These are phyloP conservation scores for Rhizopogon vesiculosus DNA, from an alignment of 768 basidiomycete genomes.

Conservation along the genomic window DNA sequence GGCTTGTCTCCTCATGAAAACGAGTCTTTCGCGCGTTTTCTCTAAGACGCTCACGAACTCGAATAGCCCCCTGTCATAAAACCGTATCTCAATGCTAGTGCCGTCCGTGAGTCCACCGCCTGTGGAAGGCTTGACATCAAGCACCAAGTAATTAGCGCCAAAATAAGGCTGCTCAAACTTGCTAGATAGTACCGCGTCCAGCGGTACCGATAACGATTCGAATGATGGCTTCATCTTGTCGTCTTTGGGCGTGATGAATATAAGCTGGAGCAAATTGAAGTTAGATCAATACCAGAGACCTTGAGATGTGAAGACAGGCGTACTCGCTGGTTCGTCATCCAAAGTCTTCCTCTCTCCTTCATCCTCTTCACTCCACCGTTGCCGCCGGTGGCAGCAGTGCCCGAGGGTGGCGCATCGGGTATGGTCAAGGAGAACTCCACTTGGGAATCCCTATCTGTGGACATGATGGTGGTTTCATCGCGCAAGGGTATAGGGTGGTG, in stretches of 20 bases:
- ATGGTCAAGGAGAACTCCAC: constrained; percentile 56
- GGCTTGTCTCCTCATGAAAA: constrained; percentile 66
- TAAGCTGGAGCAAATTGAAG: constrained; percentile 39
- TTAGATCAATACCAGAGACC: constrained; percentile 6
- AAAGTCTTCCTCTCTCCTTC: constrained; percentile 53
- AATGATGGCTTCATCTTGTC: constrained; percentile 24
- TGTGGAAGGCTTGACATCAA: constrained; percentile 63
- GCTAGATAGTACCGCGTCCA: constrained; percentile 61
- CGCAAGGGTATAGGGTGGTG: constrained; percentile 60
- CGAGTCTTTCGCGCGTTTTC: constrained; percentile 71
- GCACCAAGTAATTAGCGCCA: constrained; percentile 57
- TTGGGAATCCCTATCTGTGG: constrained; percentile 39
- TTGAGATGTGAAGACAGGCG: constrained; percentile 15
- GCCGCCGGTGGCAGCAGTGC: constrained; percentile 40
- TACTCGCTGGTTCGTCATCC: constrained; percentile 74
- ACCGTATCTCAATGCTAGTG: constrained; percentile 61
- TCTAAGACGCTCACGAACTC: constrained; percentile 68
- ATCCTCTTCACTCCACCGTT: constrained; percentile 53
- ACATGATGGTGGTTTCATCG: constrained; percentile 54
- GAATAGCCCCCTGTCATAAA: constrained; percentile 66
- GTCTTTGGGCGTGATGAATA: constrained; percentile 45
- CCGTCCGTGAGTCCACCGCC: constrained; percentile 65
- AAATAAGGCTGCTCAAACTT: constrained; percentile 76
- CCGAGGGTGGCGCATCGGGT: constrained; percentile 47
- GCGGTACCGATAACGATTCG: constrained; percentile 49